These are phyloP conservation scores for Crotalaria pallida DNA, from an alignment of 306 rosid genomes.

Conservation along the genomic window DNA sequence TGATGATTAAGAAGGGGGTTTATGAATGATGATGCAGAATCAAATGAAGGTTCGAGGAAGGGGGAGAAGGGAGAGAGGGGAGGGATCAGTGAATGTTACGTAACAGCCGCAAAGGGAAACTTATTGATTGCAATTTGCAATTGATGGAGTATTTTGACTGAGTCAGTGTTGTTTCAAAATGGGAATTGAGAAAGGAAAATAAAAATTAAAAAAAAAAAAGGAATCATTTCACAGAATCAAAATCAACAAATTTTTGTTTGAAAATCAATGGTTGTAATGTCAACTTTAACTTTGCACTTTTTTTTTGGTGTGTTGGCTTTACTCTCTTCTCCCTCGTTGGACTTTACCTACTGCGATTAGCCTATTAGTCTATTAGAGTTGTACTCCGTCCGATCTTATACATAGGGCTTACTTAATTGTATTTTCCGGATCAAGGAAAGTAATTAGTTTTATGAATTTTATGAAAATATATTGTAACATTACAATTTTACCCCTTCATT, in stretches of 20 bases:
- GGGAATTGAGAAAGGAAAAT: too few species aligned
- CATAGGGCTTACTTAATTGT: too few species aligned
- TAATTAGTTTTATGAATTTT: too few species aligned
- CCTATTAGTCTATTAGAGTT: too few species aligned
- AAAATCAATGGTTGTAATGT: not conserved
- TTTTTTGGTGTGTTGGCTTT: not conserved
- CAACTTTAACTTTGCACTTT: not conserved
- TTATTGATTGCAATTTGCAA: not conserved
- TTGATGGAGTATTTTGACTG: not conserved
- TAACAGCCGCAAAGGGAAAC: not conserved
- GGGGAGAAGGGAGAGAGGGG: constrained; percentile 3
- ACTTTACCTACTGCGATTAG: not conserved
- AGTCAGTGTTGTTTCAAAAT: not conserved
- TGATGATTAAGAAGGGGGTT: not conserved
- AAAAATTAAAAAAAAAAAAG: too few species aligned
- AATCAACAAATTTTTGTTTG: too few species aligned
- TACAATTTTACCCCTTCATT: too few species aligned
- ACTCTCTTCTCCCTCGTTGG: not conserved
- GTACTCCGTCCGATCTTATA: too few species aligned
- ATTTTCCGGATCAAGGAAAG: too few species aligned
- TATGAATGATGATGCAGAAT: not conserved
- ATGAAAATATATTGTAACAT: too few species aligned
- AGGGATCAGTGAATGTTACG: constrained; percentile 9
- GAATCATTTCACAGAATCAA: too few species aligned
- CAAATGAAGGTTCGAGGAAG: constrained; percentile 32